Conservation (phyloP, 129 eudicot genomes). For the Rutidosis leptorrhynchoides region DNA sequence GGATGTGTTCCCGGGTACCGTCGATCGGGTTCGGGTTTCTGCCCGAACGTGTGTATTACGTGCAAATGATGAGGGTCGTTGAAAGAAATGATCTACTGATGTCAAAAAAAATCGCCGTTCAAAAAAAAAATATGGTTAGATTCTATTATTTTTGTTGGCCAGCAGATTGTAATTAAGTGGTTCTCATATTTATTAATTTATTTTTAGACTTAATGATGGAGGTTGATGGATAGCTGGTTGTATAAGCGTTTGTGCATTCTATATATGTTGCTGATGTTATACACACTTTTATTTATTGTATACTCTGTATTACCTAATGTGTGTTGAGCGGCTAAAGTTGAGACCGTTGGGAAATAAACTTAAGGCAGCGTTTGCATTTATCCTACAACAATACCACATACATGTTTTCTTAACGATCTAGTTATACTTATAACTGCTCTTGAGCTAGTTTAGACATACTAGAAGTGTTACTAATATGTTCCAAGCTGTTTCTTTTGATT, state of each 20-base stretch:
- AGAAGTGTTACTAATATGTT: too few species aligned
- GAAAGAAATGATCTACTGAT: too few species aligned
- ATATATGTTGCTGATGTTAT: conserved; percentile 12
- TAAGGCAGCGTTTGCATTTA: neutral
- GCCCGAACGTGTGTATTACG: too few species aligned
- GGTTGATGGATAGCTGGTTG: too few species aligned
- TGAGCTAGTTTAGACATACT: conserved; percentile 1
- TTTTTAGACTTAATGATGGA: neutral
- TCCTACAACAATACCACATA: neutral
- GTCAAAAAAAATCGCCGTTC: too few species aligned
- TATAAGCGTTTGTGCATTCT: neutral
- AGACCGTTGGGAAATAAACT: neutral
- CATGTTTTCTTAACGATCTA: neutral
- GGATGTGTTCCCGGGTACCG: too few species aligned
- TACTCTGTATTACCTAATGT: neutral
- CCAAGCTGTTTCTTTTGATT: neutral
- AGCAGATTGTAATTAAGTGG: neutral
- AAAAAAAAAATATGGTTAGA: too few species aligned
- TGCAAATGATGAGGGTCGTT: too few species aligned
- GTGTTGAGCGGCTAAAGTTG: neutral
- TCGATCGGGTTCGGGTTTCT: too few species aligned
- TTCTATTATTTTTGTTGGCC: neutral
- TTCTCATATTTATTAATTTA: neutral
- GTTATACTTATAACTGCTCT: neutral
- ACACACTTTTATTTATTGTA: neutral